A percentile compares a stretch with the other conserved stretches of the same genome.
Conservation (phyloP, 805 yeast genomes). For the Yarrowia phangngaensis region DNA sequence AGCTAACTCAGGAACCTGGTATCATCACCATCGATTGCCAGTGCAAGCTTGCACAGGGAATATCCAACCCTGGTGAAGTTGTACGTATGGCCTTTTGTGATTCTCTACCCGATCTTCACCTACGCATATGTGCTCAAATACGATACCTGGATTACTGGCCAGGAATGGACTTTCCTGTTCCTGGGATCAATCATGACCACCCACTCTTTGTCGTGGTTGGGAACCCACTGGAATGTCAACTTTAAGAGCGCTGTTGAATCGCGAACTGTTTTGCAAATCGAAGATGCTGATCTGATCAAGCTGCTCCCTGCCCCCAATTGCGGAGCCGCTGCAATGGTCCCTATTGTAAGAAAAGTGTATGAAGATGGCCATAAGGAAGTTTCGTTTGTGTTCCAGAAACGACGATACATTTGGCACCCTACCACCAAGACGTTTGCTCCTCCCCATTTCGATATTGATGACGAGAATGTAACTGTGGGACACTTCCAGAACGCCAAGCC, state of each 20-base stretch:
- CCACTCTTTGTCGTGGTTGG: conserved; percentile 72
- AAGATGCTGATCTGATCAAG: conserved; percentile 66
- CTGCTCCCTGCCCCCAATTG: conserved; percentile 78
- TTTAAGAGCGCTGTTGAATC: conserved; percentile 70
- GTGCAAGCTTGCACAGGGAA: conserved; percentile 71
- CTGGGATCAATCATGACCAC: conserved; percentile 67
- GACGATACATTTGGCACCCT: conserved; percentile 72
- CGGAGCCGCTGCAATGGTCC: conserved; percentile 78
- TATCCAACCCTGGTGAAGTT: conserved; percentile 59
- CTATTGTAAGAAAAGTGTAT: conserved; percentile 49
- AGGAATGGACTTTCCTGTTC: conserved; percentile 94
- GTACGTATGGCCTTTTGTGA: conserved; percentile 74
- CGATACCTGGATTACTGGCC: conserved; percentile 77
- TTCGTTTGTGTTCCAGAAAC: conserved; percentile 83
- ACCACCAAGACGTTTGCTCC: conserved; percentile 61
- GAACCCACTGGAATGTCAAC: conserved; percentile 90
- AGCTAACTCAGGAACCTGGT: conserved; percentile 45
- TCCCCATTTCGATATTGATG: conserved; percentile 67
- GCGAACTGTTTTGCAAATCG: conserved; percentile 47
- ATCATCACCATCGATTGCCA: conserved; percentile 64
- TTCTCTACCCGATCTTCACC: conserved; percentile 66
- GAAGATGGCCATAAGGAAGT: conserved; percentile 59
- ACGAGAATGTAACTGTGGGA: conserved; percentile 53
- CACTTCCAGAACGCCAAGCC: conserved; percentile 46
- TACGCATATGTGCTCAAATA: conserved; percentile 64